Evolutionary conservation across 1,284 basidiomycete genomes (phyloP).

Genomic region (Ganoderma lucidum): DNA sequence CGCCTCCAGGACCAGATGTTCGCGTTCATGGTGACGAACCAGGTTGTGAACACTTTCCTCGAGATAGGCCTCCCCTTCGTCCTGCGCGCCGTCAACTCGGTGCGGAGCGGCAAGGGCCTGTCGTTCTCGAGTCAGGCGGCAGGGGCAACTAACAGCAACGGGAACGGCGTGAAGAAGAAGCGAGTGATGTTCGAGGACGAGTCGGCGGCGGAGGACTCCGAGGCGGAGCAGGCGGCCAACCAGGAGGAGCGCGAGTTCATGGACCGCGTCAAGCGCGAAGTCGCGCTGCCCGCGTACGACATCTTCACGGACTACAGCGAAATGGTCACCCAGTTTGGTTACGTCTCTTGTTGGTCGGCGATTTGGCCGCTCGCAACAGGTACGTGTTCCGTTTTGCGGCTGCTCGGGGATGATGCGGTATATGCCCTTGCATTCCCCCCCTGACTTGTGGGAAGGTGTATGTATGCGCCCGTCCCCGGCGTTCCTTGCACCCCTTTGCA

Average conservation of each 20-base stretch:
- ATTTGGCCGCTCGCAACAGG: conserved; percentile 95
- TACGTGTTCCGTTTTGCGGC: conserved; percentile 41
- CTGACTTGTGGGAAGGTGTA: background rate
- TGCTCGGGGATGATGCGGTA: background rate
- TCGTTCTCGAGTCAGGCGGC: conserved; percentile 33
- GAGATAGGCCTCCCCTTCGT: conserved; percentile 90
- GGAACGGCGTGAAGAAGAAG: conserved; percentile 57
- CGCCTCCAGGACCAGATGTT: conserved; percentile 94
- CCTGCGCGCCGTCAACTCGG: conserved; percentile 65
- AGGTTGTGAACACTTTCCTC: conserved; percentile 82
- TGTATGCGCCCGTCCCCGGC: background rate
- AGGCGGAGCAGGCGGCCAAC: conserved; percentile 47
- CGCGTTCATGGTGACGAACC: conserved; percentile 93
- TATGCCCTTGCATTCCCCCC: background rate
- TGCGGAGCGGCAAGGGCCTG: conserved; percentile 51
- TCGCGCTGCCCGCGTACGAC: conserved; percentile 83
- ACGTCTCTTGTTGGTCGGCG: conserved; percentile 90
- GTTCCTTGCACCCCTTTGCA: background rate
- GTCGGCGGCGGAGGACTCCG: conserved; percentile 37
- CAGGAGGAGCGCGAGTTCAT: conserved; percentile 78
- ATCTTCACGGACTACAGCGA: conserved; percentile 90
- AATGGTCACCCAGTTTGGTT: conserved; percentile 97
- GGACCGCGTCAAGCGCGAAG: conserved; percentile 80
- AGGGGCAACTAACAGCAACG: conserved; percentile 32
- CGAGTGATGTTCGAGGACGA: conserved; percentile 80